Base-by-base conservation (phyloP, 371 early-diverging fungal genomes). In the Rhizopus arrhizus region DNA sequence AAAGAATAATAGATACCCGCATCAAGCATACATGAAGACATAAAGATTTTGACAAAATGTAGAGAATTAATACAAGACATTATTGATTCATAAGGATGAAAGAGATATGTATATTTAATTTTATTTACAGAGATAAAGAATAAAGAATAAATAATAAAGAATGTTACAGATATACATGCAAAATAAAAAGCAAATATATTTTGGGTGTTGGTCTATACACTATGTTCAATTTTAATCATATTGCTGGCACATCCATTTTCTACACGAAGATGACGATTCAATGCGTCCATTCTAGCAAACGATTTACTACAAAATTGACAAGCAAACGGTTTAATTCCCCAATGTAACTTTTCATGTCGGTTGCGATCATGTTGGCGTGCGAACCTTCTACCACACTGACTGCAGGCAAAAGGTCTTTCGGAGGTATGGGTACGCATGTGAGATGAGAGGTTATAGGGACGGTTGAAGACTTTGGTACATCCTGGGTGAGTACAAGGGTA, bases 391-490 rank as follows among this genome's bases (percentile, higher is more conserved):
- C 71, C 75, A 58, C 81, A 81, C 40, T 72, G 60, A 29, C 68
- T 62, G 50, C 81, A 81, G 5, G 70, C 63, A 53, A 62, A 81
- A 40, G 78, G 78, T 15, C 75, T 64, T 52, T 75, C 75, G 13
- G 67, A 42, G 12, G 87, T 85, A 58, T 91, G 91, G 1, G 91
- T 89, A 32, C 85, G 76, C 57, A 78, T 72, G 51, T 91, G 91
- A 22, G 89, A 88, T 43, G 81, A 85, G n/a, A 89, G 74, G 62
- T 89, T 91, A 56, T 88, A 90, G 22, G 79, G 83, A 22, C 89
- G 80, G 15, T 88, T 81, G 62, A 91, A 91, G 29, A 77, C 74
- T 67, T 84, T 86, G 29, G 68, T 78, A 63, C 91, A 91, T 3
- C 81, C 86, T 5, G 82, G 83, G 54, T 64, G 62, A 32, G 47